Conservation (phyloP, 1,139 yeast species). For the Zygoascus sp. region DNA sequence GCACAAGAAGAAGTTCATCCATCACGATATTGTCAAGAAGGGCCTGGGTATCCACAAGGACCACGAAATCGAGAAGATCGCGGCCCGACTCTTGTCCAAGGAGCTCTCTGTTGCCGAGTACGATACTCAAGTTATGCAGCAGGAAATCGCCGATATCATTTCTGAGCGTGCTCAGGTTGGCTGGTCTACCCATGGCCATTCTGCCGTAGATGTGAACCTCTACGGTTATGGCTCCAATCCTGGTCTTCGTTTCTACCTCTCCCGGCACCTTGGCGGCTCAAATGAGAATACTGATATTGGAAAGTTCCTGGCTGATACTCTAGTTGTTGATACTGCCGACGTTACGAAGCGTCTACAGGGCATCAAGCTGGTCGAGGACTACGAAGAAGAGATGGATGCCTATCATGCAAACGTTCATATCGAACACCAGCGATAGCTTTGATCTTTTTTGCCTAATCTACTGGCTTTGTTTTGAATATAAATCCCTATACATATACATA, state of each 20-base stretch:
- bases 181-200: slow-evolving; percentile 87
- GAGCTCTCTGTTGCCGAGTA: slow-evolving; percentile 14
- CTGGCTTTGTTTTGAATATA: no score
- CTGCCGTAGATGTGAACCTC: slow-evolving; percentile 85
- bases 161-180: slow-evolving; percentile 71
- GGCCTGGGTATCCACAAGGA: slow-evolving; percentile 57
- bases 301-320: slow-evolving; percentile 54
- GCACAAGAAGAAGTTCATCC: slow-evolving; percentile 43
- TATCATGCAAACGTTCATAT: neutral
- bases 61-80: slow-evolving; percentile 30
- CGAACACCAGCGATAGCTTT: no score
- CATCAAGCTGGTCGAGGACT: slow-evolving; percentile 12
- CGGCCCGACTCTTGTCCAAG: slow-evolving; percentile 9
- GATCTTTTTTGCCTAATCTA: no score
- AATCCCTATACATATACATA: no score
- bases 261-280: slow-evolving; percentile 59
- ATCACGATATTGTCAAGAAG: slow-evolving; percentile 46
- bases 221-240: slow-evolving; percentile 63
- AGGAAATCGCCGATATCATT: slow-evolving; percentile 54
- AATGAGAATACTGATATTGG: slow-evolving; percentile 86
- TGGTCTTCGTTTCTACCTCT: slow-evolving; percentile 33
- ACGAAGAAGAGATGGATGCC: slow-evolving; percentile 9
- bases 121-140: slow-evolving; percentile 34
- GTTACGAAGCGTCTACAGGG: slow-evolving; percentile 42
- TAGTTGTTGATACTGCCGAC: slow-evolving; percentile 49